Conservation (phyloP, 2,329 filamentous ascomycete genomes). For the Phyllosticta ampelicida region DNA sequence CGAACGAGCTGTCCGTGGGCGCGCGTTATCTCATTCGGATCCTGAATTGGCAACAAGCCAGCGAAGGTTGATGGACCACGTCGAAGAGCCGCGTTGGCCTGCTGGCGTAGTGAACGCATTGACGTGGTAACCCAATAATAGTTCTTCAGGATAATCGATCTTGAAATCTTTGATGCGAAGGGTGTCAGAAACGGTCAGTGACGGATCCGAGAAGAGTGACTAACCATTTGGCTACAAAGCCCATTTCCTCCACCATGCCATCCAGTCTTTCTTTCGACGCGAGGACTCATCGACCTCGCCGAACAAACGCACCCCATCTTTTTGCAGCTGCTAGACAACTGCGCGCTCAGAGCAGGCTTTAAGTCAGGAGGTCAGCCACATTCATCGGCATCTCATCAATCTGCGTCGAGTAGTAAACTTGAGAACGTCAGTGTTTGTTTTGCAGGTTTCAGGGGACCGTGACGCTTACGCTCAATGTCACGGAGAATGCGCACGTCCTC, state of each 20-base stretch:
- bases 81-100: not conserved
- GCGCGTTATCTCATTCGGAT: too few species aligned
- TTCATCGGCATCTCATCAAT: slow-evolving; percentile 99
- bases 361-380: slow-evolving; percentile 13
- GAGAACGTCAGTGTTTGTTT: slow-evolving; percentile 23
- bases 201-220: not conserved
- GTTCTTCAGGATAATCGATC: slow-evolving; percentile 3
- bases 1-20: too few species aligned
- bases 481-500: slow-evolving; percentile 95
- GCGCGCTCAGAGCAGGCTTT: not conserved
- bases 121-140: not conserved
- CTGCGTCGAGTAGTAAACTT: slow-evolving; percentile 90
- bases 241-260: slow-evolving; percentile 13
- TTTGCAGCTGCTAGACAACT: not conserved
- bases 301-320: not conserved
- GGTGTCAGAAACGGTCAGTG: not conserved
- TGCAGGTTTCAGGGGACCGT: not conserved
- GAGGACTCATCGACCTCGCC: not conserved
- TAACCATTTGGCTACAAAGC: slow-evolving; percentile 13
- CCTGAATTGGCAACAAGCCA: too few species aligned
- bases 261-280: not conserved
- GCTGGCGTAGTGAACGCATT: not conserved
- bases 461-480: slow-evolving; percentile 74
- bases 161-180: slow-evolving; percentile 5
- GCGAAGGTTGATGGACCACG: not conserved